Percentiles rank a stretch among this genome's conserved stretches.
These are phyloP conservation scores for Backusella westeae DNA, from an alignment of 192 early-diverging fungal species.

Conservation along the genomic window DNA sequence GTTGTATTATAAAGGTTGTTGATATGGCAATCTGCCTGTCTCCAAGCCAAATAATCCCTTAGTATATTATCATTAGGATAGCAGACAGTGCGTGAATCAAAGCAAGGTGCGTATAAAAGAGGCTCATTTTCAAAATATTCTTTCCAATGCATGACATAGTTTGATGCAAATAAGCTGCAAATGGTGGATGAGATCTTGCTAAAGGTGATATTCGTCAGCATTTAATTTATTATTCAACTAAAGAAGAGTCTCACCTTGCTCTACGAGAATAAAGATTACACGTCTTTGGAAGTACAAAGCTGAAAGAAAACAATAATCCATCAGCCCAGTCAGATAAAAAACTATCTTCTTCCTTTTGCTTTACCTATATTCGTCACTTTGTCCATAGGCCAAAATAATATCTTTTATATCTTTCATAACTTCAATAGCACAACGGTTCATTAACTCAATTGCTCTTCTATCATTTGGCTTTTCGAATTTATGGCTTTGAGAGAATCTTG, in stretches of 20 bases:
- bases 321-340: too few species aligned
- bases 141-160: conserved; percentile 83
- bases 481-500: conserved; percentile 75
- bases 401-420: conserved; percentile 84
- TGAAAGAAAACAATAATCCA: conserved; percentile 11
- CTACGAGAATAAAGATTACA: conserved; percentile 72
- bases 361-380: conserved; percentile 89
- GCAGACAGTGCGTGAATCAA: conserved; percentile 86
- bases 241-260: conserved; percentile 36
- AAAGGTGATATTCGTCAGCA: not conserved
- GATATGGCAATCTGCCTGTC: conserved; percentile 90
- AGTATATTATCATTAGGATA: conserved; percentile 84
- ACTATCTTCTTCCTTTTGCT: not conserved
- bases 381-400: conserved; percentile 84
- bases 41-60: conserved; percentile 92
- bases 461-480: conserved; percentile 80
- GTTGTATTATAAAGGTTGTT: conserved; percentile 96
- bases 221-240: not conserved
- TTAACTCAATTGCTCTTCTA: conserved; percentile 71
- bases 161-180: conserved; percentile 82
- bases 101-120: conserved; percentile 80
- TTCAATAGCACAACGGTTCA: conserved; percentile 74
- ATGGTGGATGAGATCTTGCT: conserved; percentile 83
- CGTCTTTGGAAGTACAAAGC: conserved; percentile 69
- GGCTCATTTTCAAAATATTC: conserved; percentile 63